Evolutionary conservation across 306 rosid species (phyloP).

Genomic region (Nissolia schottii): DNA sequence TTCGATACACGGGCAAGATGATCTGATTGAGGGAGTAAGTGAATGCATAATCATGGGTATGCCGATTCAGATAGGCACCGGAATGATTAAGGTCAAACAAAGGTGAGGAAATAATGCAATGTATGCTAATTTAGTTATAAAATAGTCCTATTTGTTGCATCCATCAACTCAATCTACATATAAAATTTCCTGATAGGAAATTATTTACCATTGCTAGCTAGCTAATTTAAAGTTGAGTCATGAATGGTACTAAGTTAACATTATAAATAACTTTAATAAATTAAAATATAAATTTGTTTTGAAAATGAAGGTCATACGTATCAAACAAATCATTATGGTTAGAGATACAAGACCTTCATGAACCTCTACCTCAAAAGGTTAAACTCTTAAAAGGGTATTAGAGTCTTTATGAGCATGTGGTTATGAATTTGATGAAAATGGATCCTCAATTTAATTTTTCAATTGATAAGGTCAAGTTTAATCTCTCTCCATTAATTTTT

Average conservation of each 20-base stretch:
- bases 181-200: not conserved
- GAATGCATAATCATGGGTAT: conserved; percentile 92
- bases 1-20: conserved; percentile 60
- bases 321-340: not conserved
- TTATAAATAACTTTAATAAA: not conserved
- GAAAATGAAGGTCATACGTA: not conserved
- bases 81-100: conserved; percentile 81
- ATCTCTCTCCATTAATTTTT: too few species aligned
- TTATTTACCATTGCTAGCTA: not conserved
- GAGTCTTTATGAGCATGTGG: not conserved
- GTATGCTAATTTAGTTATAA: not conserved
- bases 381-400: not conserved
- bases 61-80: conserved; percentile 83
- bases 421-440: not conserved
- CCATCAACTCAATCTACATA: not conserved
- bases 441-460: too few species aligned
- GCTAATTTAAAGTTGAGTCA: not conserved
- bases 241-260: not conserved
- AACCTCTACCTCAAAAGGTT: not conserved
- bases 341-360: not conserved
- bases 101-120: conserved; percentile 54
- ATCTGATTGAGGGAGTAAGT: conserved; percentile 83
- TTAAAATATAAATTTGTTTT: not conserved
- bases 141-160: conserved; percentile 2
- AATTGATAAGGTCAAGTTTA: too few species aligned